Evolutionary conservation across 352 stramenopile species (phyloP).

Genomic region (Poterioochromonas sp.): DNA sequence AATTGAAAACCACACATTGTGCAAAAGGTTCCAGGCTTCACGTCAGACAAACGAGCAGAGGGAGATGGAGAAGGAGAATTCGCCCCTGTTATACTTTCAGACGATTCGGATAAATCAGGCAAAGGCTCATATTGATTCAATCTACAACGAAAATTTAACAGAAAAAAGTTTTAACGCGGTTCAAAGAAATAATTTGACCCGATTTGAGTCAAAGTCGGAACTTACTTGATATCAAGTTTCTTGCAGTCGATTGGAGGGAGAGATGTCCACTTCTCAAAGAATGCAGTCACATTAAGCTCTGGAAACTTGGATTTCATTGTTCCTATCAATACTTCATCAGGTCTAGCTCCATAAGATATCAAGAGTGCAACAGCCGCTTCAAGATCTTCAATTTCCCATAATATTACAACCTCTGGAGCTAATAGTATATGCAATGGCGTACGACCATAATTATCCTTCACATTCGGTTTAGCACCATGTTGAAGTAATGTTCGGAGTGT

Average conservation of each 20-base stretch:
- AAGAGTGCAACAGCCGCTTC: conserved; percentile 1
- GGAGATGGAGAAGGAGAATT: no score
- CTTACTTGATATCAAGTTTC: background rate
- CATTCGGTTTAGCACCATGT: background rate
- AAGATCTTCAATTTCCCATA: background rate
- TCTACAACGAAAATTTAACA: no score
- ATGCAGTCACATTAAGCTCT: background rate
- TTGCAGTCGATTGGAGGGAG: background rate
- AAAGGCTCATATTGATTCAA: no score
- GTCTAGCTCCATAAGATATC: background rate
- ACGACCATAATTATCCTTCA: background rate
- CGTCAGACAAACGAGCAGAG: background rate
- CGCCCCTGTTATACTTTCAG: no score
- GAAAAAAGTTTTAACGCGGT: no score
- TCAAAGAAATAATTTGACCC: background rate
- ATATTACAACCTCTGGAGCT: background rate
- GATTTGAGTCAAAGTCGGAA: background rate
- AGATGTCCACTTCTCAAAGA: background rate
- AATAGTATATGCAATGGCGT: background rate
- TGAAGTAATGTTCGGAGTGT: conserved; percentile 4
- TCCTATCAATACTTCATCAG: background rate
- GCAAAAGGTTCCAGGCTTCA: background rate
- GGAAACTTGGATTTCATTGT: background rate
- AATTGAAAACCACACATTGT: background rate
- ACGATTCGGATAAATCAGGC: no score